Conservation (phyloP, 2,329 filamentous ascomycete species). For the Aspergillus intermedius region DNA sequence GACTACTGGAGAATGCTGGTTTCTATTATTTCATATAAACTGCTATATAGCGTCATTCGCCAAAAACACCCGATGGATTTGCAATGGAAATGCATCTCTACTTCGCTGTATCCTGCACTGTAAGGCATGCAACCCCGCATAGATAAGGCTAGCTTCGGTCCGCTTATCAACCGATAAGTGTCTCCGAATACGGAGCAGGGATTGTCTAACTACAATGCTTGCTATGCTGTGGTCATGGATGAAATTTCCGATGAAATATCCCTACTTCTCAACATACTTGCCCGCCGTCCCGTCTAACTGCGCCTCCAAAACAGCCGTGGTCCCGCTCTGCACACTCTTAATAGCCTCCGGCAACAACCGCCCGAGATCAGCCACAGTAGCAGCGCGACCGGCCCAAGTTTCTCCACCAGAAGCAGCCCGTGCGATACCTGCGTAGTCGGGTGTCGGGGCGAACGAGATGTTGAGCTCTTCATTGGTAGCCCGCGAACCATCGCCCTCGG, state of each 20-base stretch:
- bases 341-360: conserved; percentile 53
- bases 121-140: conserved; percentile 16
- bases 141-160: conserved; percentile 32
- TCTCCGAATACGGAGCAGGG: not conserved
- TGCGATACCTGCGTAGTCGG: conserved; percentile 62
- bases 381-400: conserved; percentile 55
- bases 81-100: no score
- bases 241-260: not conserved
- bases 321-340: conserved; percentile 50
- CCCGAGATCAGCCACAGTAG: conserved; percentile 50
- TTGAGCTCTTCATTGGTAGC: conserved; percentile 59
- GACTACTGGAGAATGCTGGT: no score
- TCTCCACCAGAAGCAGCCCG: conserved; percentile 58
- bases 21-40: no score
- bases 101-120: not conserved
- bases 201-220: not conserved
- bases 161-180: conserved; percentile 13
- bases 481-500: conserved; percentile 55
- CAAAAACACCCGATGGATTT: no score
- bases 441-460: conserved; percentile 59
- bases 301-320: conserved; percentile 56
- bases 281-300: conserved; percentile 52
- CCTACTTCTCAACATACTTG: conserved; percentile 39
- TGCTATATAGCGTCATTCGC: no score
- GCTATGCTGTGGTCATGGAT: conserved; percentile 1